Conservation (phyloP, 768 basidiomycete genomes). For the Psilocybe azurescens region DNA sequence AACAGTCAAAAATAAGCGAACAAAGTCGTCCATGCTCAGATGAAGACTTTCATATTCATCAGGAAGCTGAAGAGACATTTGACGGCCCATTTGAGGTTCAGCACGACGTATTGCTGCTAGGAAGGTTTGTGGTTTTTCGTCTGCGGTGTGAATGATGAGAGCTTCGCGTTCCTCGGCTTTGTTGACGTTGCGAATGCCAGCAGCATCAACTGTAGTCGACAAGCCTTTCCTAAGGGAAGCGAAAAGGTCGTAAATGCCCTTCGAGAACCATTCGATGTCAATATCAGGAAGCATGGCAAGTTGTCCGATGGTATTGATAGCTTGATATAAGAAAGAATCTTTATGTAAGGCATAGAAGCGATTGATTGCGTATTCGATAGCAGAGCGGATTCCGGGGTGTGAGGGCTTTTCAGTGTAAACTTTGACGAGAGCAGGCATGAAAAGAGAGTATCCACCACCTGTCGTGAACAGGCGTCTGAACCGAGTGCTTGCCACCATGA, state of each 20-base stretch:
- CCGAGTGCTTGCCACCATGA: conserved; percentile 78
- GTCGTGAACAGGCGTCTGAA: conserved; percentile 79
- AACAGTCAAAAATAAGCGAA: conserved; percentile 77
- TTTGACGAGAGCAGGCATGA: conserved; percentile 76
- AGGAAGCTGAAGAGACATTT: conserved; percentile 51
- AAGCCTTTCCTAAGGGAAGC: conserved; percentile 55
- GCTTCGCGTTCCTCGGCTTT: conserved; percentile 73
- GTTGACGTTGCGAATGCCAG: conserved; percentile 70
- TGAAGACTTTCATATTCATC: conserved; percentile 64
- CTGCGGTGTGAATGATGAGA: conserved; percentile 68
- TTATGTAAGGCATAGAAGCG: conserved; percentile 78
- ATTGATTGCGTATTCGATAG: conserved; percentile 73
- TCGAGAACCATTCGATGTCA: conserved; percentile 57
- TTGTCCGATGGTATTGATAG: conserved; percentile 64
- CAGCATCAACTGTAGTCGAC: conserved; percentile 55
- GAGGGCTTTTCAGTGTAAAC: conserved; percentile 66
- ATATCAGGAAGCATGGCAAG: conserved; percentile 53
- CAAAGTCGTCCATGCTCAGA: conserved; percentile 67
- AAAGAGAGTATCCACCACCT: conserved; percentile 71
- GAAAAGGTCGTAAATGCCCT: conserved; percentile 62
- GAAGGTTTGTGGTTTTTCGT: conserved; percentile 76
- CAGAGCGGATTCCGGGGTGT: conserved; percentile 61
- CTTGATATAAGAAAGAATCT: conserved; percentile 78
- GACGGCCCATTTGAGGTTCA: conserved; percentile 44
- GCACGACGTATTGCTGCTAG: conserved; percentile 56